Evolutionary conservation across 2,329 filamentous ascomycete genomes (phyloP).

Genomic region (Teratosphaeria epicoccoides): DNA sequence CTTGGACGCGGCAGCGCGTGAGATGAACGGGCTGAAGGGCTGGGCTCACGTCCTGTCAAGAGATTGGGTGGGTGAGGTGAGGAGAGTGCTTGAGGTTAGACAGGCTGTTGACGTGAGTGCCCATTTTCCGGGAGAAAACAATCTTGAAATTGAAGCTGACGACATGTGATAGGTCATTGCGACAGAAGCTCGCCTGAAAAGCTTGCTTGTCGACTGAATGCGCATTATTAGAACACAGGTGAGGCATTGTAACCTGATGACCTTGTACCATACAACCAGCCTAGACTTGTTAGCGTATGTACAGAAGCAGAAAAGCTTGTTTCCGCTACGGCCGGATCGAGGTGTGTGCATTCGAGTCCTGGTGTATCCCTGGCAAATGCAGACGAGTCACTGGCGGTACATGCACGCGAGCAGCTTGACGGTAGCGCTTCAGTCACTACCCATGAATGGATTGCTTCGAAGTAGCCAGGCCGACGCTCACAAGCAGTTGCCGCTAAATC

Average conservation of each 20-base stretch:
- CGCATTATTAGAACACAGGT: background rate
- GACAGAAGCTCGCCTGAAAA: slow-evolving; percentile 80
- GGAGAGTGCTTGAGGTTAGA: slow-evolving; percentile 86
- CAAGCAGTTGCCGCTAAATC: no score
- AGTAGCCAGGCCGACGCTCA: no score
- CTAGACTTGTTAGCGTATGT: background rate
- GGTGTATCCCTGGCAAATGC: background rate
- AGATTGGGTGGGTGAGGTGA: slow-evolving; percentile 86
- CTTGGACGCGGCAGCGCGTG: slow-evolving; percentile 77
- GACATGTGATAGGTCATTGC: slow-evolving; percentile 59
- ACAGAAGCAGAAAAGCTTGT: background rate
- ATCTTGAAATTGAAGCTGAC: background rate
- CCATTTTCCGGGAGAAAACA: background rate
- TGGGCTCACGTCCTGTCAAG: slow-evolving; percentile 93
- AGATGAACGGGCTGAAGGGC: slow-evolving; percentile 86
- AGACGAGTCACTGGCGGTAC: no score
- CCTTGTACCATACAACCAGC: background rate
- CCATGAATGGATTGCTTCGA: no score
- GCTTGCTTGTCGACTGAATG: slow-evolving; percentile 60
- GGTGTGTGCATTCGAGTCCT: background rate
- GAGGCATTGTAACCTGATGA: background rate
- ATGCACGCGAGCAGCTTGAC: no score
- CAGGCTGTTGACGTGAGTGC: slow-evolving; percentile 85
- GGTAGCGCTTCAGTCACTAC: no score
- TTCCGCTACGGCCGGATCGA: background rate